Percentiles rank a stretch among this genome's conserved stretches.
Conservation (phyloP, 2,329 filamentous ascomycete species). For the Fusarium torulosum region DNA sequence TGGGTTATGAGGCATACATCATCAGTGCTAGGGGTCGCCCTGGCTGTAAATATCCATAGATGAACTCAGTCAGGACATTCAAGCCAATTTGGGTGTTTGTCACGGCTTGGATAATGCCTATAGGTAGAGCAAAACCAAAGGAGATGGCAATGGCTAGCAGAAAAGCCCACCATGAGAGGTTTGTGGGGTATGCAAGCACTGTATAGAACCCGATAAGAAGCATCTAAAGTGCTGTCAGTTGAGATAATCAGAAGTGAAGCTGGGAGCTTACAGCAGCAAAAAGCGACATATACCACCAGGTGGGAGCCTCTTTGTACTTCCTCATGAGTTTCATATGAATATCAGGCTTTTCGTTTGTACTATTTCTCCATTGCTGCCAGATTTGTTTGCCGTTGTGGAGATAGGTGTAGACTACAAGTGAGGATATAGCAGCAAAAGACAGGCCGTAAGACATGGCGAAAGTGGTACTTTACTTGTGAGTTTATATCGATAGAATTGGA, state of each 20-base stretch:
- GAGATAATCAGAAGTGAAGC: too few species aligned
- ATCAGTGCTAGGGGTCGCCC: constrained; percentile 79
- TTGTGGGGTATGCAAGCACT: constrained; percentile 72
- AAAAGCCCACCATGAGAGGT: constrained; percentile 80
- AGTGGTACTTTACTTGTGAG: constrained; percentile 67
- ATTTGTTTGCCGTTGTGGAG: constrained; percentile 77
- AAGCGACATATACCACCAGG: constrained; percentile 72
- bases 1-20: constrained; percentile 62
- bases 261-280: constrained; percentile 63
- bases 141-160: constrained; percentile 74
- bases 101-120: constrained; percentile 76
- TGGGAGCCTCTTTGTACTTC: constrained; percentile 72
- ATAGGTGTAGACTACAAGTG: constrained; percentile 75
- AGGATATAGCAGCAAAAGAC: constrained; percentile 78
- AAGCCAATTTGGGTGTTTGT: constrained; percentile 79
- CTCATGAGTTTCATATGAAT: constrained; percentile 74
- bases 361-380: constrained; percentile 71
- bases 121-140: constrained; percentile 73
- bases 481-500: too few species aligned
- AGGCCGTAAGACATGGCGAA: constrained; percentile 78
- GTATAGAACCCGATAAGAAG: constrained; percentile 66
- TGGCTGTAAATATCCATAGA: constrained; percentile 81
- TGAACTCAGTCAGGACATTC: constrained; percentile 80
- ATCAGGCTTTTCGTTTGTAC: constrained; percentile 70
- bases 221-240: constrained; percentile 56